Percentiles rank a stretch among this genome's conserved stretches.
These are phyloP conservation scores for Wickerhamiella spandovensis DNA, from an alignment of 805 yeast species.

Conservation along the genomic window DNA sequence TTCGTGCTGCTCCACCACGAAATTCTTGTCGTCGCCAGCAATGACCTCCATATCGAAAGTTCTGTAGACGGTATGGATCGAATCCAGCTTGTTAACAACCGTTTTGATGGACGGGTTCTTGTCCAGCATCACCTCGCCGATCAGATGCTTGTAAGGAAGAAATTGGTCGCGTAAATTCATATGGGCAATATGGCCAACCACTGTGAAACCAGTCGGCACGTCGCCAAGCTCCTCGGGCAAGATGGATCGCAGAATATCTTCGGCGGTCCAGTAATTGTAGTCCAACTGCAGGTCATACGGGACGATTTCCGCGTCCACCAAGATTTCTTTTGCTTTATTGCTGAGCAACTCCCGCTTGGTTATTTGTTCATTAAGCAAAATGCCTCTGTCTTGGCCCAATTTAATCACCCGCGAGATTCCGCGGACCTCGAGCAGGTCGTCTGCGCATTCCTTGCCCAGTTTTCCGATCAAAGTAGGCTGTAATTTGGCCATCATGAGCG, in stretches of 20 bases:
- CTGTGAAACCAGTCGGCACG: slow-evolving; percentile 80
- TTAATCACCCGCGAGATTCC: slow-evolving; percentile 57
- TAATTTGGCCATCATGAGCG: slow-evolving; percentile 54
- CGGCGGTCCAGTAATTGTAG: slow-evolving; percentile 79
- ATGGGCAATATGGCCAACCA: slow-evolving; percentile 94
- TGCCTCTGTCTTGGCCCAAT: slow-evolving; percentile 32
- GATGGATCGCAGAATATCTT: slow-evolving; percentile 66
- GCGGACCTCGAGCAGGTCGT: slow-evolving; percentile 57
- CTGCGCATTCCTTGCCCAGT: slow-evolving; percentile 41
- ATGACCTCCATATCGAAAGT: slow-evolving; percentile 89
- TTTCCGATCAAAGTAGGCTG: slow-evolving; percentile 47
- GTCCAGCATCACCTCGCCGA: slow-evolving; percentile 84
- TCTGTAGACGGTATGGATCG: slow-evolving; percentile 76
- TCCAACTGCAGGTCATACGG: slow-evolving; percentile 46
- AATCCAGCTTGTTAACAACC: slow-evolving; percentile 82
- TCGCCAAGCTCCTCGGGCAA: slow-evolving; percentile 65
- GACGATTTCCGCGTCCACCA: slow-evolving; percentile 35
- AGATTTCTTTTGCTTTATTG: slow-evolving; percentile 30
- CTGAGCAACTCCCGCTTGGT: slow-evolving; percentile 30
- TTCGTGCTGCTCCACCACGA: slow-evolving; percentile 75
- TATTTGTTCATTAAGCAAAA: slow-evolving; percentile 40
- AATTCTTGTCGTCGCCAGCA: slow-evolving; percentile 56
- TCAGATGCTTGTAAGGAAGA: slow-evolving; percentile 63
- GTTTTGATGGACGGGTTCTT: slow-evolving; percentile 72
- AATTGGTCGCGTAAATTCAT: slow-evolving; percentile 72